Conservation (phyloP, 805 yeast species). For the Yarrowia porcina region DNA sequence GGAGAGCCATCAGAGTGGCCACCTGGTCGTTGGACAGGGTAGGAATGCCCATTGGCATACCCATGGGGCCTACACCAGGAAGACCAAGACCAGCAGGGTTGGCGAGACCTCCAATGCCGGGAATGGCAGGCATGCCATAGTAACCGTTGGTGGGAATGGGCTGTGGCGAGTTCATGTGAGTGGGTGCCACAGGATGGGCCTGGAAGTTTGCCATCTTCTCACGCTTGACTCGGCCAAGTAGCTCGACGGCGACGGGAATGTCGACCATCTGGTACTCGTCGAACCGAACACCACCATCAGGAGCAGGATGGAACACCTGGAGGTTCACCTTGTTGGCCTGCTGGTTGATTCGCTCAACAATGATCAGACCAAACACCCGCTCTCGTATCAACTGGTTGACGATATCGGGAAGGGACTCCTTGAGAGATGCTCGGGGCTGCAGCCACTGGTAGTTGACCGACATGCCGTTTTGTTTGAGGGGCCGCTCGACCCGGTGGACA, state of each 20-base stretch:
- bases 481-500: constrained; percentile 44
- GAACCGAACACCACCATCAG: constrained; percentile 60
- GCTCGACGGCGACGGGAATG: constrained; percentile 60
- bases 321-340: constrained; percentile 52
- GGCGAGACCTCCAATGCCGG: constrained; percentile 5
- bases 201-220: constrained; percentile 9
- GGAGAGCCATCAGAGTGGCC: constrained; percentile 36
- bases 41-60: background rate
- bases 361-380: constrained; percentile 69
- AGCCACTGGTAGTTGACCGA: constrained; percentile 45
- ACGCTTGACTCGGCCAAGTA: constrained; percentile 41
- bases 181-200: background rate
- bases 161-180: background rate
- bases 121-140: background rate
- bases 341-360: constrained; percentile 51
- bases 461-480: constrained; percentile 43
- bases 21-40: constrained; percentile 14
- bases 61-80: constrained; percentile 4
- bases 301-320: constrained; percentile 65
- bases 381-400: constrained; percentile 65
- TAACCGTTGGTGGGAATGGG: constrained; percentile 12
- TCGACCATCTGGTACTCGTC: constrained; percentile 79
- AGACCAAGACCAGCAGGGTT: constrained; percentile 20
- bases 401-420: constrained; percentile 48
- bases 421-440: constrained; percentile 44